Evolutionary conservation across 1,284 basidiomycete genomes (phyloP).

Genomic region (Fistulina hepatica): DNA sequence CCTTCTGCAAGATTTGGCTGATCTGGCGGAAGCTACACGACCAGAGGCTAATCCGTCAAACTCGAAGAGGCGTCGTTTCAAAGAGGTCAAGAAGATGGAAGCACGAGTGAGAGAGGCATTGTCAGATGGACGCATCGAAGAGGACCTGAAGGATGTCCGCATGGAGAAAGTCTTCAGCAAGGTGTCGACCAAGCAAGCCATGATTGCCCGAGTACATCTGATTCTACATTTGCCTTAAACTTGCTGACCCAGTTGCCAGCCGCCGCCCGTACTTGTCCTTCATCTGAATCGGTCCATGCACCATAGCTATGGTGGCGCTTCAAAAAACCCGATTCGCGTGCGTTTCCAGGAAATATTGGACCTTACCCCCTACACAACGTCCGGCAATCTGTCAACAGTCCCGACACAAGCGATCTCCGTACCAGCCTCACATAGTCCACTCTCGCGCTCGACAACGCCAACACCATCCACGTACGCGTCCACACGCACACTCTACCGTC

Average conservation of each 20-base stretch:
- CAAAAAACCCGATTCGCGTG: constrained; percentile 77
- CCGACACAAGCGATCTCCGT: constrained; percentile 59
- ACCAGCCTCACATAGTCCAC: constrained; percentile 34
- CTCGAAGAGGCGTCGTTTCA: constrained; percentile 57
- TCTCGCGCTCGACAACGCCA: constrained; percentile 26
- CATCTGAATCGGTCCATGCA: constrained; percentile 83
- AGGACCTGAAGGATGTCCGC: constrained; percentile 64
- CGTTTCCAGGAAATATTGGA: constrained; percentile 79
- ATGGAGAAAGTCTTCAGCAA: constrained; percentile 64
- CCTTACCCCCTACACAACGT: constrained; percentile 74
- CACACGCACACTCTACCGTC: constrained; percentile 62
- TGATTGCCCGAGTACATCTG: constrained; percentile 56
- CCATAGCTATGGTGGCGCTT: constrained; percentile 53
- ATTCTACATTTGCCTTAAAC: constrained; percentile 5
- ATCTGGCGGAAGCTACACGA: constrained; percentile 35
- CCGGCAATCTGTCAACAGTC: constrained; percentile 56
- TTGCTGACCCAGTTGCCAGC: constrained; percentile 32
- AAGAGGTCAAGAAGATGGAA: constrained; percentile 57
- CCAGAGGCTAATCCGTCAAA: neutral
- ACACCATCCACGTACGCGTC: constrained; percentile 40
- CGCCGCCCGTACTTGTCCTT: constrained; percentile 72
- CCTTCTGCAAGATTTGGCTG: constrained; percentile 46
- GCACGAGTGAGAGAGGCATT: constrained; percentile 49
- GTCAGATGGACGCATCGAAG: constrained; percentile 68
- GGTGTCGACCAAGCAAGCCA: constrained; percentile 77